Conservation (phyloP, 1,284 basidiomycete genomes). For the Serendipita sp. region DNA sequence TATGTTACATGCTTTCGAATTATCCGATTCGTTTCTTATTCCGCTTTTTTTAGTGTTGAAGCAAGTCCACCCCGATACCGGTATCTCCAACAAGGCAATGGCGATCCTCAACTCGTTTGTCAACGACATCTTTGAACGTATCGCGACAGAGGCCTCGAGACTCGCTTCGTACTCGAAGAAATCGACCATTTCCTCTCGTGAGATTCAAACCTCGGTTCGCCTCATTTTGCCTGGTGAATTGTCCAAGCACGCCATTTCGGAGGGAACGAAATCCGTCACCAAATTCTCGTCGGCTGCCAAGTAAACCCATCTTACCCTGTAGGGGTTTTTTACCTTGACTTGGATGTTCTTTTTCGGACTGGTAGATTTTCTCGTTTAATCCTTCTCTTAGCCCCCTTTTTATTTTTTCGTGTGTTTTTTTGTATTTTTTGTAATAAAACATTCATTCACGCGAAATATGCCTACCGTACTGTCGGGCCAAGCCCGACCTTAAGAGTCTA, state of each 20-base stretch:
- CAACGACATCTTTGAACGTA: slow-evolving; percentile 41
- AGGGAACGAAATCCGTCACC: slow-evolving; percentile 29
- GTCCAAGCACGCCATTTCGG: slow-evolving; percentile 55
- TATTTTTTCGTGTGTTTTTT: no score
- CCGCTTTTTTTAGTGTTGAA: slow-evolving; percentile 24
- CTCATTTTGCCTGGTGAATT: slow-evolving; percentile 47
- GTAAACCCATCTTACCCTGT: background rate
- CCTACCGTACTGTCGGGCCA: no score
- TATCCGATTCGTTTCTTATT: background rate
- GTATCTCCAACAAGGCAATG: slow-evolving; percentile 49
- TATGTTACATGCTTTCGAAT: slow-evolving; percentile 6
- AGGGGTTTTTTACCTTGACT: no score
- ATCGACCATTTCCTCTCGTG: slow-evolving; percentile 44
- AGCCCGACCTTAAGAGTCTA: no score
- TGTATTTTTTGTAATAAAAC: no score
- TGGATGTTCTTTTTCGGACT: no score
- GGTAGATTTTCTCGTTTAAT: no score
- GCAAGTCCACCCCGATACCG: slow-evolving; percentile 44
- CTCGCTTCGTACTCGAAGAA: slow-evolving; percentile 45
- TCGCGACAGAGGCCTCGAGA: slow-evolving; percentile 38
- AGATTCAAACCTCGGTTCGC: slow-evolving; percentile 44
- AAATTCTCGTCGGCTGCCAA: slow-evolving; percentile 14
- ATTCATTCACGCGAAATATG: no score
- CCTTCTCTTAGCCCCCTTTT: no score
- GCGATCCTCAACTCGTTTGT: slow-evolving; percentile 41